phyloP scores from a whole-genome alignment of 2,329 filamentous ascomycete genomes.

The Fusarium sp. region DNA sequence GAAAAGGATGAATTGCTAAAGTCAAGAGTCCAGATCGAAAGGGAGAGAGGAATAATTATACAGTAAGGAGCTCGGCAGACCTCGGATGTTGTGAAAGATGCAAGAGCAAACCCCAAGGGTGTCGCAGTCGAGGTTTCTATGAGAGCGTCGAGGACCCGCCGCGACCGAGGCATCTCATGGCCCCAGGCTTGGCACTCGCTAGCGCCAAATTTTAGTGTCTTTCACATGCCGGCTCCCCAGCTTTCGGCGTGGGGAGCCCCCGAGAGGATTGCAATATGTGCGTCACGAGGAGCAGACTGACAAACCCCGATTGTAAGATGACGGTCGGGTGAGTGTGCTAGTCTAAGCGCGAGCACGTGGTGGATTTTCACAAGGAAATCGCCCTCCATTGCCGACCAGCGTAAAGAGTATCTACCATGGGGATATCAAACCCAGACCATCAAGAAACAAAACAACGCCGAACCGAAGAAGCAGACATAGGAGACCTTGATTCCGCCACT shows the following conservation, averaged over 20 bases:
- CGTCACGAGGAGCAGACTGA: conserved; percentile 41
- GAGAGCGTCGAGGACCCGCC: conserved; percentile 42
- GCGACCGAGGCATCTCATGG: conserved; percentile 54
- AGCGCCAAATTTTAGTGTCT: conserved; percentile 47
- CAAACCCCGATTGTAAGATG: conserved; percentile 21
- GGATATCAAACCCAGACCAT: conserved; percentile 5
- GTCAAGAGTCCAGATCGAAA: too few relatives aligned
- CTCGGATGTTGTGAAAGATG: conserved; percentile 46
- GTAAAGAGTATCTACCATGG: not conserved
- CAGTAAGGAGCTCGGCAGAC: conserved; percentile 40
- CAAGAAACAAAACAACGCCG: conserved; percentile 9
- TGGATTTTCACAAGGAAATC: conserved; percentile 40
- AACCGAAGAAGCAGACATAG: not conserved
- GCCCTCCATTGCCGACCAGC: not conserved
- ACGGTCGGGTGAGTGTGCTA: conserved; percentile 13
- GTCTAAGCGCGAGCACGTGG: conserved; percentile 31
- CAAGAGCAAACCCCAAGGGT: conserved; percentile 34
- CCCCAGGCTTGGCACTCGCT: conserved; percentile 43
- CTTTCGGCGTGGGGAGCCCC: conserved; percentile 43
- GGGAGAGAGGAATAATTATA: conserved; percentile 32
- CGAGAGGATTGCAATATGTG: conserved; percentile 21
- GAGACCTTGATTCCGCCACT: not conserved
- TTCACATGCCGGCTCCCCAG: conserved; percentile 53
- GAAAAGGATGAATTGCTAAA: too few relatives aligned
- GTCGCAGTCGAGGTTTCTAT: conserved; percentile 30